Base-by-base conservation (phyloP, 2,329 filamentous ascomycete species). In the Monilinia laxa region DNA sequence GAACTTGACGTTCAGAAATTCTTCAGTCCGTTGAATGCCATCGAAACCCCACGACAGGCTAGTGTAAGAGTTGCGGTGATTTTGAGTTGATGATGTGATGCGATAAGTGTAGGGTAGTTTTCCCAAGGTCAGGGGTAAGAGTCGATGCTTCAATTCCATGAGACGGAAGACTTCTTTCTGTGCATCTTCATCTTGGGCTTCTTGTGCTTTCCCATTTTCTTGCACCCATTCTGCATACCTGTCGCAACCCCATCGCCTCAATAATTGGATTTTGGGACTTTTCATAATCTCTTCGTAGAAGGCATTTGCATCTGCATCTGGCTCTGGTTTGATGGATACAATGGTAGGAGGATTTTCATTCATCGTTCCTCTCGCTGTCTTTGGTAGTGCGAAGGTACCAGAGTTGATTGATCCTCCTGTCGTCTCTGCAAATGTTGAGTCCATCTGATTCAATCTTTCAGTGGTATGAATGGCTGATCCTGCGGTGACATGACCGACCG, bases 221-320 rank as follows among this genome's bases (percentile, higher is more conserved):
- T 35, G n/a, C 25, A 12, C 14, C 58, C 58, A 60, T 25, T 49
- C 20, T 25, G 4, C 31, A 9, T 51, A 51, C n/a, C 58, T 35
- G 2, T 60, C 28, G 58, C 58, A 28, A 12, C 58, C 58, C 58
- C 58, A 60, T 49, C 45, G 20, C 18, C 28, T 9, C 14, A 51
- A 28, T 1, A 60, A 16, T 20, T 20, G 14, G 4, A 51, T 51
- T 20, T 38, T n/a, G 0, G 58, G 58, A 10, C 4, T 12, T 38
- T 49, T 38, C 20, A 38, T 38, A 1, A 5, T 25, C 23, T 51
- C 28, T 38, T 49, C 45, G 45, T 60, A 38, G 0, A 25, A 31
- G 1, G n/a, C 11, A 2, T 18, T 12, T 20, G 10, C 3, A 38
- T 28, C 14, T 35, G 12, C 11, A 38, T 3, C 1, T n/a, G 14